Evolutionary conservation across 2,329 filamentous ascomycete species (phyloP).

Genomic region (Pseudophaeomoniella oleicola): DNA sequence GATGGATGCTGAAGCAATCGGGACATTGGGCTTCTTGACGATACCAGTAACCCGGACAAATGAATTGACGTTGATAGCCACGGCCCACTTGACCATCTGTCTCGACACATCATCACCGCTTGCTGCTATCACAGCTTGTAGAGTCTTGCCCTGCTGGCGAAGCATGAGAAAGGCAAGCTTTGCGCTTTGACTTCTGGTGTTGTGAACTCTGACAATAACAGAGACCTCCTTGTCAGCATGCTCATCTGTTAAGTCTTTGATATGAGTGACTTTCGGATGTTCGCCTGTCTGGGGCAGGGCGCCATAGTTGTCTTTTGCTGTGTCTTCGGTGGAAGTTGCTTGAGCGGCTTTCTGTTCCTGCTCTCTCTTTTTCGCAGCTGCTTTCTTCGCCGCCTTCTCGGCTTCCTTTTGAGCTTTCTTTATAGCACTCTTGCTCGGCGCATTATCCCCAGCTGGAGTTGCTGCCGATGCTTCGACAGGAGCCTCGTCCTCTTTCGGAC

Average conservation of each 20-base stretch:
- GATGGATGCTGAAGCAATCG: slow-evolving; percentile 76
- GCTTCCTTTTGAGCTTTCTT: slow-evolving; percentile 86
- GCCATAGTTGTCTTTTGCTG: slow-evolving; percentile 68
- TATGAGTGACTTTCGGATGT: slow-evolving; percentile 39
- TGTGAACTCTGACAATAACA: slow-evolving; percentile 71
- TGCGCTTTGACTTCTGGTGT: slow-evolving; percentile 72
- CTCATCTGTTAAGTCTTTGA: slow-evolving; percentile 47
- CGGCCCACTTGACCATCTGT: slow-evolving; percentile 92
- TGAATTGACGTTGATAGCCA: slow-evolving; percentile 60
- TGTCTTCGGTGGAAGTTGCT: slow-evolving; percentile 27
- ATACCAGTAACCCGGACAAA: slow-evolving; percentile 68
- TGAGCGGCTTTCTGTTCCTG: slow-evolving; percentile 26
- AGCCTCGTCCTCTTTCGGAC: background rate
- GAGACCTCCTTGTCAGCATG: slow-evolving; percentile 57
- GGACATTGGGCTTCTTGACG: slow-evolving; percentile 69
- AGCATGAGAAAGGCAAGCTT: slow-evolving; percentile 88
- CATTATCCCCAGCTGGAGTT: slow-evolving; percentile 11
- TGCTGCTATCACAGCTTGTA: slow-evolving; percentile 66
- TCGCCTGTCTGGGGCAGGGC: slow-evolving; percentile 45
- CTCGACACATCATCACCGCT: slow-evolving; percentile 45
- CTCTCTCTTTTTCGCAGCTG: slow-evolving; percentile 12
- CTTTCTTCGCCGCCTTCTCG: slow-evolving; percentile 75
- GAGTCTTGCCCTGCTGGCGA: slow-evolving; percentile 60
- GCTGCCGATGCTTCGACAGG: background rate
- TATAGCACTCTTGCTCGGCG: slow-evolving; percentile 60